These are phyloP conservation scores for Fusarium begoniae DNA, from an alignment of 2,329 filamentous ascomycete species.

Conservation along the genomic window DNA sequence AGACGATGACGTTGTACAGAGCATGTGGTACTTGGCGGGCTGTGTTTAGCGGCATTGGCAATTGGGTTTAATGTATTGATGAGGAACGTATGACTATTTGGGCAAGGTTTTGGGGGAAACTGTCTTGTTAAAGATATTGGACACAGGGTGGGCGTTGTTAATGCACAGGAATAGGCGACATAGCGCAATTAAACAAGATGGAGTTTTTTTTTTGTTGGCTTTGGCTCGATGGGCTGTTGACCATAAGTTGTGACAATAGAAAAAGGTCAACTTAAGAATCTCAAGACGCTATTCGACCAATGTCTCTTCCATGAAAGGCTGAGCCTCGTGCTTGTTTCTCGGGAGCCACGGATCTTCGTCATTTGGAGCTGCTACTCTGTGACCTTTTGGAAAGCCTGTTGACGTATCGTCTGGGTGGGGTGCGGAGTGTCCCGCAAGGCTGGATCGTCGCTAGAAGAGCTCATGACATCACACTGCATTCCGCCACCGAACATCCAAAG, in stretches of 20 bases:
- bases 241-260: neutral
- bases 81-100: conserved; percentile 8
- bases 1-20: conserved; percentile 24
- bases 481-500: conserved; percentile 34
- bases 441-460: conserved; percentile 18
- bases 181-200: neutral
- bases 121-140: conserved; percentile 1
- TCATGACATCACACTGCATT: conserved; percentile 51
- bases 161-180: neutral
- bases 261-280: neutral
- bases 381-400: conserved; percentile 1
- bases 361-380: neutral
- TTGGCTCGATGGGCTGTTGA: neutral
- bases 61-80: conserved; percentile 20
- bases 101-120: neutral
- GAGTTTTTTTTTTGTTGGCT: neutral
- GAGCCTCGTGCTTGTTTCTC: neutral
- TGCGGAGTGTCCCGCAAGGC: conserved; percentile 32
- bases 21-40: conserved; percentile 13
- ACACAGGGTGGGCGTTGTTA: conserved; percentile 23
- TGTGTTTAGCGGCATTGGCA: conserved; percentile 30
- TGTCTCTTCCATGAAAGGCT: neutral
- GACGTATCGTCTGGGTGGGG: conserved; percentile 30
- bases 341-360: conserved; percentile 29
- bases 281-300: conserved; percentile 5